These are phyloP conservation scores for Tetrapisispora phaffii DNA, from an alignment of 805 yeast species.

Conservation along the genomic window DNA sequence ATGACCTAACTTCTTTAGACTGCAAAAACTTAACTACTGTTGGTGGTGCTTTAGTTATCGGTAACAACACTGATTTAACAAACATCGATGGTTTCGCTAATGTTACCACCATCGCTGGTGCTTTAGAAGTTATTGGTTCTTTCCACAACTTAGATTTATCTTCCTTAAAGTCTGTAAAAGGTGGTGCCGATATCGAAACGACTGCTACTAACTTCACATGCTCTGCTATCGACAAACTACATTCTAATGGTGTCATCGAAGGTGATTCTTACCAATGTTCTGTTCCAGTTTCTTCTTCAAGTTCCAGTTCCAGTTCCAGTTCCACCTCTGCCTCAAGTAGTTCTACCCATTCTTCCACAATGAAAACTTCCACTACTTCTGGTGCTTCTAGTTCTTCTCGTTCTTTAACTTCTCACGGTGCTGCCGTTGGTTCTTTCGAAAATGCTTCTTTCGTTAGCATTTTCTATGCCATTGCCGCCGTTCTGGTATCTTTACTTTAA, in stretches of 20 bases:
- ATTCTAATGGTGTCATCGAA: constrained; percentile 71
- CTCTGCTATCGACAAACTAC: constrained; percentile 58
- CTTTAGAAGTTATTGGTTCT: constrained; percentile 70
- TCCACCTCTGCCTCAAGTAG: background rate
- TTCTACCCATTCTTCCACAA: background rate
- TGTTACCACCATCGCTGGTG: constrained; percentile 75
- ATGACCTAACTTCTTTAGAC: constrained; percentile 55
- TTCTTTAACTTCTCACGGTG: constrained; percentile 1
- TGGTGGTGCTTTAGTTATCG: constrained; percentile 89
- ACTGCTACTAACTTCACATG: constrained; percentile 68
- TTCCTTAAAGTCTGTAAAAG: constrained; percentile 66
- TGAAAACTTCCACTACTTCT: background rate
- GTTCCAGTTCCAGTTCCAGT: constrained; percentile 20
- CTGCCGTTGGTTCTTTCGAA: constrained; percentile 1
- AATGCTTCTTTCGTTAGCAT: background rate
- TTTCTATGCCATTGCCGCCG: constrained; percentile 3
- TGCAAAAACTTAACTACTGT: constrained; percentile 60
- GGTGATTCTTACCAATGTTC: constrained; percentile 80
- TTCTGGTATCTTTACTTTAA: constrained; percentile 3
- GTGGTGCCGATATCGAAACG: constrained; percentile 83
- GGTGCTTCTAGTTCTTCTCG: background rate
- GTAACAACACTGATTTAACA: constrained; percentile 69
- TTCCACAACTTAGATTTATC: constrained; percentile 73
- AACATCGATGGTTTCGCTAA: constrained; percentile 63
- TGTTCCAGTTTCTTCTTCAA: constrained; percentile 45